Base-by-base conservation (phyloP, 768 basidiomycete species). In the Fomitopsis pulvina region DNA sequence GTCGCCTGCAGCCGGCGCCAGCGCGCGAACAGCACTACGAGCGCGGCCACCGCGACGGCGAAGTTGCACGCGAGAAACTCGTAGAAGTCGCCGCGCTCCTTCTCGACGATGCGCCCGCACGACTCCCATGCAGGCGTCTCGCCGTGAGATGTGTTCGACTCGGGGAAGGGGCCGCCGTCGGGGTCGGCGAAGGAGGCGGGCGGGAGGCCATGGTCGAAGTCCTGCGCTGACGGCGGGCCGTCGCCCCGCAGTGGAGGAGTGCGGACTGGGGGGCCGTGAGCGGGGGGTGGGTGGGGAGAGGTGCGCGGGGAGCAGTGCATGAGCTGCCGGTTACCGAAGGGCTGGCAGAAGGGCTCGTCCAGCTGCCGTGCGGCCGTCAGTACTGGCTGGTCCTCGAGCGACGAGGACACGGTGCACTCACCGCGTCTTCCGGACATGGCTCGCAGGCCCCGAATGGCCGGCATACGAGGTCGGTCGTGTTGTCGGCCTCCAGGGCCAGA, bases 251-350 rank as follows among this genome's bases (percentile, higher is more conserved):
- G 25, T 9, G 44, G 26, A 7, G 26, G 25, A 3, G 44, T 24
- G n/a, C 7, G 9, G 22, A 10, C 6, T 12, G 6, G 38, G 62
- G 59, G 57, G 60, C 67, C 43, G 64, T 57, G 52, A 16, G 55
- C 34, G 40, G 64, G 48, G 28, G 54, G 64, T 57, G 52, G 18
- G 55, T 39, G 40, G 64, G 48, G 28, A 52, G 24, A 1, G 41
- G 56, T 51, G 37, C 56, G 40, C 45, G 75, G 77, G 28, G 79
- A 61, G 53, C 93, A 97, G 63, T 93, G 93, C 72, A 94, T 76
- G 34, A 92, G 76, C 18, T 89, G 82, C 21, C 94, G 81, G 67
- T 94, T 94, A 45, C 94, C 94, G 62, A 92, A 95, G n/a, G 94
- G 93, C 61, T 89, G 83, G 68, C 93, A 97, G 66, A 87, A 95